phyloP scores from a whole-genome alignment of 805 yeast species.

The Candida morakotiae region DNA sequence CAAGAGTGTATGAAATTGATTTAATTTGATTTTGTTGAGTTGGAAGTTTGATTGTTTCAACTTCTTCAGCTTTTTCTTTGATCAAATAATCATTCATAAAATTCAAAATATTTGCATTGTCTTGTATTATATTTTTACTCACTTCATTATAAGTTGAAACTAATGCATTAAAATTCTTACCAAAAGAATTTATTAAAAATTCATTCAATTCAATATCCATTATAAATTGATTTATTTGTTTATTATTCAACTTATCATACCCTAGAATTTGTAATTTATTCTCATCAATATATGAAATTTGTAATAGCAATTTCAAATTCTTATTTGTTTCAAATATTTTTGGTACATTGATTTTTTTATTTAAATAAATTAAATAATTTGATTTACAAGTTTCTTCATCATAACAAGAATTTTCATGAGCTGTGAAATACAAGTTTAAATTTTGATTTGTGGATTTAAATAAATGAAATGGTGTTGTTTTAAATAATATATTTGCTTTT shows the following conservation, averaged over 20 bases:
- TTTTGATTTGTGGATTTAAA: constrained; percentile 46
- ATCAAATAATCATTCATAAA: constrained; percentile 5
- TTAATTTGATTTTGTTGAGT: neutral
- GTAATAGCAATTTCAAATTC: constrained; percentile 44
- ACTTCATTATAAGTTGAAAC: constrained; percentile 18
- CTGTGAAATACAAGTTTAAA: constrained; percentile 55
- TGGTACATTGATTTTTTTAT: constrained; percentile 40
- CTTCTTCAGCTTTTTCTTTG: neutral
- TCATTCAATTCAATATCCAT: constrained; percentile 16
- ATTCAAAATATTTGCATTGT: constrained; percentile 13
- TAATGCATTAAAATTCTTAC: constrained; percentile 16
- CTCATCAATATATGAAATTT: constrained; percentile 39
- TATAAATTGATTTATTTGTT: constrained; percentile 2
- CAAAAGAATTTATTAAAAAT: constrained; percentile 19
- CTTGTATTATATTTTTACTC: constrained; percentile 17
- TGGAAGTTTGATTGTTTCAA: neutral
- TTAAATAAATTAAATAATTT: constrained; percentile 63
- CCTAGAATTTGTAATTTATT: constrained; percentile 12
- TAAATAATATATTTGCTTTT: constrained; percentile 69
- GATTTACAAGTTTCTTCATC: constrained; percentile 53
- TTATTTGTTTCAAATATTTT: constrained; percentile 29
- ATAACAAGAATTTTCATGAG: constrained; percentile 58
- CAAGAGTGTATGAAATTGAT: neutral
- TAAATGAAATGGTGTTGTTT: constrained; percentile 81
- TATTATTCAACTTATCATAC: neutral